Base-by-base conservation (phyloP, 1,139 yeast genomes). In the Yamadazyma dushanensis region DNA sequence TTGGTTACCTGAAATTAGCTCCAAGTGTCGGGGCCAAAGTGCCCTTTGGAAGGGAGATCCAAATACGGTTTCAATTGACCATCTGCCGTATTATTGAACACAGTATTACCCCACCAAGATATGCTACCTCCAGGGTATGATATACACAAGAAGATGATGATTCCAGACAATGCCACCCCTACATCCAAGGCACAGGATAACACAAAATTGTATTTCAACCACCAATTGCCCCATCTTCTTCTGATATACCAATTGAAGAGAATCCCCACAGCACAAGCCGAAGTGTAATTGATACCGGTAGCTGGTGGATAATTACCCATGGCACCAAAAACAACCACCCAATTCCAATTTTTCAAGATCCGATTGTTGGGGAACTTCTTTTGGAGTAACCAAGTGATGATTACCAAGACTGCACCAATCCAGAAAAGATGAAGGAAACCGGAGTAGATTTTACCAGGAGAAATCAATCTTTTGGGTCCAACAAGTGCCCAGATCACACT, bases 131-230 rank as follows among this genome's bases (percentile, higher is more conserved):
- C 60, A 32, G 66, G 64, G 43, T 63, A 73, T 44, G 72, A 75
- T 6, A 76, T 75, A 2, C 78, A 66, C 46, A 79, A 73, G 56
- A 78, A 80, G 31, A 79, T 73, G 32, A 78, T 55, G 21, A 77
- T 55, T 1, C 78, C 74, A 37, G 74, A 57, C 35, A 76, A 68
- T 1, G 83, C 83, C 27, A 77, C 70, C 18, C 84, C 85, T 3
- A 83, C 76, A 8, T 69, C 59, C 29, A 79, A 54, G 3, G 77
- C 83, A 36, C 76, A 67, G 9, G 80, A 64, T 22, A 80, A 58
- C 10, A 80, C 70, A 50, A 78, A 80, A 47, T 75, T 78, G 58
- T 79, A 80, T 54, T 74, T 76, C 42, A 73, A 77, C 80, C 81
- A 78, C 80, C 83, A 73, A 19, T 64, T 56, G 14, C 62, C 47